phyloP scores from a whole-genome alignment of 164 flowering plant species.

The Brasenia schreberi region DNA sequence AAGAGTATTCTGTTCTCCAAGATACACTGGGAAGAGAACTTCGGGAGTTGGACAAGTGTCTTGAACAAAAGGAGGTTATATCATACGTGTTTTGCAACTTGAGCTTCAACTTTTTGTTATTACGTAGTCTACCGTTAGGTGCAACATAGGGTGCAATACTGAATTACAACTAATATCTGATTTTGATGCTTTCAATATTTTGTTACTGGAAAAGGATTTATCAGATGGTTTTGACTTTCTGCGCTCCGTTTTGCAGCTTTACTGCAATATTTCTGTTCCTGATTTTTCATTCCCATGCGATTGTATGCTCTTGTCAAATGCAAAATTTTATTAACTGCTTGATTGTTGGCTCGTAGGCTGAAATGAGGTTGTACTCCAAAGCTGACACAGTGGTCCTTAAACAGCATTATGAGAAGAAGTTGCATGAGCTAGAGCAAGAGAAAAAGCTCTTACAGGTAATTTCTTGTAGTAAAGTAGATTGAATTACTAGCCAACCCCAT shows the following conservation, averaged over 20 bases:
- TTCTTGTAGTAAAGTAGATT: not conserved
- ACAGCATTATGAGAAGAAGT: slow-evolving; percentile 93
- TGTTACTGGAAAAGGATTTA: no score
- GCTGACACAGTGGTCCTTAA: slow-evolving; percentile 68
- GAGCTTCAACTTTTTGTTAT: no score
- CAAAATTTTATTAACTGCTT: not conserved
- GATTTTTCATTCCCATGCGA: no score
- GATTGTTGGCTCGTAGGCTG: slow-evolving; percentile 48
- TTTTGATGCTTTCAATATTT: no score
- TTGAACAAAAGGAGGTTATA: slow-evolving; percentile 86
- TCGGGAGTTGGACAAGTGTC: slow-evolving; percentile 67
- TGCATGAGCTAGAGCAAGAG: slow-evolving; percentile 78
- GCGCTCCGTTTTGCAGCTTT: no score
- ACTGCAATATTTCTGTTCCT: no score
- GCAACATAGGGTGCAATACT: no score
- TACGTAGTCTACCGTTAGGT: no score
- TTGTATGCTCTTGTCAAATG: no score
- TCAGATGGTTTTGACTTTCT: no score
- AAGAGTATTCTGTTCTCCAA: slow-evolving; percentile 76
- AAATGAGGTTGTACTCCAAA: slow-evolving; percentile 70
- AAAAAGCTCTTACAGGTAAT: slow-evolving; percentile 61
- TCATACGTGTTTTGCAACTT: no score
- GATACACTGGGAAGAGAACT: slow-evolving; percentile 78
- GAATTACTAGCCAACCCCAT: not conserved
- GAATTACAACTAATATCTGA: no score